These are phyloP conservation scores for Leonotis leonurus DNA, from an alignment of 257 asterid species.

Conservation along the genomic window DNA sequence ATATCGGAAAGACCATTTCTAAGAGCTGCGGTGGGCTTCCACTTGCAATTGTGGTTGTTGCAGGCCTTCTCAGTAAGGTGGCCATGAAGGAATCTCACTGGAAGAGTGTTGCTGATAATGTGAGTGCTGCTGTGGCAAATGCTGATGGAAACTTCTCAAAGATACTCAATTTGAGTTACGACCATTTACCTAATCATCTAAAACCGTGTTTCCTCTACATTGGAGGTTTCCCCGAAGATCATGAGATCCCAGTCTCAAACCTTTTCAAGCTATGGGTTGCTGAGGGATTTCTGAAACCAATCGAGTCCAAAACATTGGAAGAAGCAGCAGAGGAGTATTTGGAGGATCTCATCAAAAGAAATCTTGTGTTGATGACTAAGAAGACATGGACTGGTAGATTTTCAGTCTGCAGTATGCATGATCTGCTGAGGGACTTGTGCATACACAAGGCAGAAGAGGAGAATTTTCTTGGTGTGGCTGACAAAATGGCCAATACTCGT, in stretches of 20 bases:
- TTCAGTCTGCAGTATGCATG: constrained; percentile 17
- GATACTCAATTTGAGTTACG: constrained; percentile 16
- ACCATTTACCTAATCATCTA: constrained; percentile 19
- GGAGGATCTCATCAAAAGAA: constrained; percentile 21
- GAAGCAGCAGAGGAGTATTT: constrained; percentile 19
- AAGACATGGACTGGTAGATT: constrained; percentile 12
- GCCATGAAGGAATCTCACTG: neutral
- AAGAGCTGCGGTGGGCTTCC: constrained; percentile 21
- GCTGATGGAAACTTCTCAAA: constrained; percentile 7
- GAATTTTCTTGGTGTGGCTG: neutral
- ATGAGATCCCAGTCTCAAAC: constrained; percentile 11
- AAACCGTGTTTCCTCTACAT: constrained; percentile 19
- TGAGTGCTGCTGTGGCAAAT: constrained; percentile 5
- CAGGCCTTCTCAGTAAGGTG: constrained; percentile 15
- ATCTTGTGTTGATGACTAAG: constrained; percentile 4
- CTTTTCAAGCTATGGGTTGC: constrained; percentile 22
- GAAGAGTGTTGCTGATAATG: constrained; percentile 15
- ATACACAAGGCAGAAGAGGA: neutral
- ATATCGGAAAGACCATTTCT: constrained; percentile 13
- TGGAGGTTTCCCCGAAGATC: constrained; percentile 12
- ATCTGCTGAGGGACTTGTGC: constrained; percentile 16
- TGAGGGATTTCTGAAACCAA: constrained; percentile 17
- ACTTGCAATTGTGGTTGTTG: constrained; percentile 17
- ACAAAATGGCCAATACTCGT: too few species aligned
- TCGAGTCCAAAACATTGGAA: constrained; percentile 8